Base-by-base conservation (phyloP, 176 grass and related monocot species). In the Aechmea fasciata region DNA sequence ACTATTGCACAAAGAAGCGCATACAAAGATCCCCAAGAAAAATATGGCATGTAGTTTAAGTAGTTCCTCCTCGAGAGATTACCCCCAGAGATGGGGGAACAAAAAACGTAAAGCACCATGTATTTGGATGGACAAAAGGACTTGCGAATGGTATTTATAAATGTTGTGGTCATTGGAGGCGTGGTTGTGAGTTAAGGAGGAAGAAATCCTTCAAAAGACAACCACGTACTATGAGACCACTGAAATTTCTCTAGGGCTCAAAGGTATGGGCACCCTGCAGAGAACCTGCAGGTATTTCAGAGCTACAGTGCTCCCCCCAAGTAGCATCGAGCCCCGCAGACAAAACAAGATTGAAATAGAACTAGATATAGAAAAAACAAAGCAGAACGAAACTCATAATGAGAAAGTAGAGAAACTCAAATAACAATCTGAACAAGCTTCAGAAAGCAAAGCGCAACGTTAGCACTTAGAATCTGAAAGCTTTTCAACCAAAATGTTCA, bases 261-360 rank as follows among this genome's bases (percentile, higher is more conserved):
- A 88, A 83, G 11, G 47, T 65, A 71, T 73, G 70, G 82, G 86
- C 77, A 92, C 83, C 85, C 90, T 76, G 15, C 90, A 92, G 90
- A 88, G 85, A 92, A 92, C 89, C 89, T 92, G 85, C 86, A 11
- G 85, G 80, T 88, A 83, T 75, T 80, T 87, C 79, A 54, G 87
- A 89, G 90, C 85, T 83, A 83, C 12, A 86, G 26, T 88, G 73
- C 90, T 93, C 87, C 83, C 85, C 85, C 86, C 85, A 69, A 59
- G 0, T 83, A 67, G 83, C 67, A 86, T 86, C 75, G 47, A 73
- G 28, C 82, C 90, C 86, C 63, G 75, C 0, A 33, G 33, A 48
- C 22, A 23, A 29, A 61, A 28, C 7, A 4, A 3, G 24, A 28
- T 25, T 63, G 11, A 33, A 74, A 13, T 61, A 49, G 47, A 28